A percentile compares a stretch with the other conserved stretches of the same genome.
These are phyloP conservation scores for Roridomyces roridus DNA, from an alignment of 768 basidiomycete genomes.

Conservation along the genomic window DNA sequence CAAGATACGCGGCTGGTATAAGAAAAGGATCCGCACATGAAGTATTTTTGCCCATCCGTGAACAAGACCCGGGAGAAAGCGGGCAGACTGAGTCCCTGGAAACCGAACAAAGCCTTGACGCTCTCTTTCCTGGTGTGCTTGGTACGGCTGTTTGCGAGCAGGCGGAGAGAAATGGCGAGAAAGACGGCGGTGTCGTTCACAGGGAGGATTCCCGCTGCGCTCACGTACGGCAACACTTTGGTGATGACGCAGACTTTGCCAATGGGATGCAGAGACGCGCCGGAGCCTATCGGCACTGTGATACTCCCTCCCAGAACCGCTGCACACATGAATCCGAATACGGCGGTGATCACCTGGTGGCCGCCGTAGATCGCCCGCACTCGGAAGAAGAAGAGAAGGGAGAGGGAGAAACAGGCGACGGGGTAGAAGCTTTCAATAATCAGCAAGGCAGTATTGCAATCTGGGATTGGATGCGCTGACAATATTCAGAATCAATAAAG, in stretches of 20 bases:
- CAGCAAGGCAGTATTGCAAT: not conserved
- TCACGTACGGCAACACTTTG: slow-evolving; percentile 19
- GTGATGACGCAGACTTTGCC: slow-evolving; percentile 33
- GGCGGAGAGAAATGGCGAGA: slow-evolving; percentile 34
- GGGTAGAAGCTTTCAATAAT: slow-evolving; percentile 25
- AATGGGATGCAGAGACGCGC: slow-evolving; percentile 27
- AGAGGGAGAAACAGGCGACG: slow-evolving; percentile 22
- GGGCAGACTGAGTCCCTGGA: slow-evolving; percentile 32
- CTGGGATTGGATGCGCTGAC: not conserved
- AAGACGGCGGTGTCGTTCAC: slow-evolving; percentile 38
- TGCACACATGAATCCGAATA: slow-evolving; percentile 40
- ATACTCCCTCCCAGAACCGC: slow-evolving; percentile 32
- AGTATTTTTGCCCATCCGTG: slow-evolving; percentile 38
- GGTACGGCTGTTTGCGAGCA: slow-evolving; percentile 22
- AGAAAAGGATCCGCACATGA: slow-evolving; percentile 31
- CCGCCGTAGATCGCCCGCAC: slow-evolving; percentile 32
- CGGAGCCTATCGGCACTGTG: slow-evolving; percentile 28
- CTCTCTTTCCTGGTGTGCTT: not conserved
- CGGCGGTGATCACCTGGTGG: slow-evolving; percentile 23
- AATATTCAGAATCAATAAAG: not conserved
- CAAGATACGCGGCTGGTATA: not conserved
- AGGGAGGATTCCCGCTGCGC: slow-evolving; percentile 25
- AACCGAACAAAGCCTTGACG: slow-evolving; percentile 20
- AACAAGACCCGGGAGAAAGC: slow-evolving; percentile 32
- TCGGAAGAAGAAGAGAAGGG: slow-evolving; percentile 38